Base-by-base conservation (phyloP, 2,329 filamentous ascomycete species). In the Fusarium sp. region DNA sequence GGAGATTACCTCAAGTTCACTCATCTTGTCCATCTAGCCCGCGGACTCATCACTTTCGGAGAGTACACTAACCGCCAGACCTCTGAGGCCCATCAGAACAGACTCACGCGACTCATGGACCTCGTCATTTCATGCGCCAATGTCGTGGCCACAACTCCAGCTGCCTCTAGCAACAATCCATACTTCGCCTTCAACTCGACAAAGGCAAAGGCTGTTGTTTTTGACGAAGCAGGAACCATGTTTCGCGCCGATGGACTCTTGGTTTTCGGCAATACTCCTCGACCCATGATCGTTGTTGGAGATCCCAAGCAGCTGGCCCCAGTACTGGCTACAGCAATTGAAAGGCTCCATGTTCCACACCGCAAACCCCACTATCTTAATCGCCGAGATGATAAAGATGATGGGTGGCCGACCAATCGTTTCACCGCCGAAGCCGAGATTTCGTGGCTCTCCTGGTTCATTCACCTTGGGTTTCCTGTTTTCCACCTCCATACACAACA, bases 221-320 rank as follows among this genome's bases (percentile, higher is more conserved):
- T 72, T 47, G 70, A 71, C 1, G 60, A 72, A 31, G 68, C 64
- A 0, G 60, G 42, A 0, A 60, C 64, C 0, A 31, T 71, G 14
- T 71, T 68, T 3, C 47, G 54, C 1, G 20, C 56, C 0, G 68
- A 68, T 1, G 70, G 47, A 0, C 5, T 71, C 0, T 0, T 71
- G 2, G 64, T 69, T 0, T 61, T 59, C 4, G 68, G 70, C 0
- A 71, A 72, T 6, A 47, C 56, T 0, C 68, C 69, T 7, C 35
- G 69, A 0, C 64, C 60, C 0, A 68, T 71, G 60, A 7, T 72
- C 16, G 68, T 64, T 0, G 47, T 71, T 0, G 68, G 68, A 0
- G 70, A 72, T 1, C 59, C 54, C 0, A 31, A 57, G 1, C 68
- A 71, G 2, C 59, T 71, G 7, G 56, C 47, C 2, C 70, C 70